A percentile compares a stretch with the other conserved stretches of the same genome.
phyloP scores from a whole-genome alignment of 2,329 filamentous ascomycete genomes.

The Penicillium vulpinum region DNA sequence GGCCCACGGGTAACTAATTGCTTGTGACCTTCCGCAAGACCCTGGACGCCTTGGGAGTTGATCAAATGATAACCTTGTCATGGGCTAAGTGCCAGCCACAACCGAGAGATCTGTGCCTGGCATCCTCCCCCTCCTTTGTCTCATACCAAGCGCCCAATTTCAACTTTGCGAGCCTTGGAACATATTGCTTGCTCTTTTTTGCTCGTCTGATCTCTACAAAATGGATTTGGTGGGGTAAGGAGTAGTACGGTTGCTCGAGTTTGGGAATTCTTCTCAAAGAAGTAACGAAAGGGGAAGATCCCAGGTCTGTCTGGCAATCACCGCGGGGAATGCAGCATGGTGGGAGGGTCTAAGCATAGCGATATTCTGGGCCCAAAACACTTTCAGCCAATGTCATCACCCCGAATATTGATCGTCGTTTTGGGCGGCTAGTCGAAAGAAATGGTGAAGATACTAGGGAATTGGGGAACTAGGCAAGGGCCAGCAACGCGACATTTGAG shows the following conservation, averaged over 20 bases:
- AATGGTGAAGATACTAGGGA: not conserved
- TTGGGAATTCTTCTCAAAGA: slow-evolving; percentile 3
- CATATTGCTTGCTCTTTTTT: not conserved
- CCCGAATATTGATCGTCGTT: slow-evolving; percentile 4
- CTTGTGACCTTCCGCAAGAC: not conserved
- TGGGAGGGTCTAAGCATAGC: slow-evolving; percentile 3
- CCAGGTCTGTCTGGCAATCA: not conserved
- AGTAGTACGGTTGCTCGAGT: not conserved
- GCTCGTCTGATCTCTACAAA: not conserved
- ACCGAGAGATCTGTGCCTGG: slow-evolving; percentile 6
- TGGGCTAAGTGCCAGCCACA: slow-evolving; percentile 5
- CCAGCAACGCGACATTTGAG: not conserved
- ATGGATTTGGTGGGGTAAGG: slow-evolving; percentile 5
- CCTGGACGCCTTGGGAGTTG: not conserved
- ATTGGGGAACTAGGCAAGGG: not conserved
- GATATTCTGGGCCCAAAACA: slow-evolving; percentile 2
- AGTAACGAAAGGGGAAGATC: slow-evolving; percentile 1
- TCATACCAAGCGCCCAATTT: not conserved
- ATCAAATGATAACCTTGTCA: not conserved
- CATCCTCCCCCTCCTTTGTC: not conserved
- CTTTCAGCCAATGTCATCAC: not conserved
- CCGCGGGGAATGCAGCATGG: slow-evolving; percentile 8
- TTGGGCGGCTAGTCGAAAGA: slow-evolving; percentile 2
- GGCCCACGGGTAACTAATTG: not conserved
- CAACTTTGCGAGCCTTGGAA: not conserved